Conservation (phyloP, 2,329 filamentous ascomycete species). For the Fusarium concolor region DNA sequence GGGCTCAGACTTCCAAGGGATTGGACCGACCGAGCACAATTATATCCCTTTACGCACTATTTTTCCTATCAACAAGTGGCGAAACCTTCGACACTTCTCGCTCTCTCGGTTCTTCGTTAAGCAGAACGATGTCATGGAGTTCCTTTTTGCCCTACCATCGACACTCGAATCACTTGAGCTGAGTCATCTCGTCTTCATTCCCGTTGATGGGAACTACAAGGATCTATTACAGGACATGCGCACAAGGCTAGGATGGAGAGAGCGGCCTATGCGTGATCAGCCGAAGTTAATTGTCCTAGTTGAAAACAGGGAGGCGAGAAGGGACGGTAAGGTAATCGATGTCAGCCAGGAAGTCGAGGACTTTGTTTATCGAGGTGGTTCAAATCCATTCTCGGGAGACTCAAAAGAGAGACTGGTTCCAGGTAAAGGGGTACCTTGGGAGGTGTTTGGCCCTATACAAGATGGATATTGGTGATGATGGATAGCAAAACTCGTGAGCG, state of each 20-base stretch:
- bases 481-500: too few relatives aligned
- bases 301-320: not conserved
- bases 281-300: slow-evolving; percentile 9
- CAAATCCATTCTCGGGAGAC: slow-evolving; percentile 5
- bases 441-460: not conserved
- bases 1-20: too few relatives aligned
- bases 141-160: slow-evolving; percentile 45
- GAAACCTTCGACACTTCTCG: slow-evolving; percentile 47
- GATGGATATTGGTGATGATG: not conserved
- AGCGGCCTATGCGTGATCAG: not conserved
- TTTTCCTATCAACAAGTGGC: slow-evolving; percentile 48
- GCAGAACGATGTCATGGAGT: slow-evolving; percentile 25
- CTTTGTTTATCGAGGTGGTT: not conserved
- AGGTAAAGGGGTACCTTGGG: accelerated
- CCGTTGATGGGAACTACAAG: not conserved
- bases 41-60: slow-evolving; percentile 44
- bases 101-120: slow-evolving; percentile 48
- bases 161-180: slow-evolving; percentile 50
- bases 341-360: not conserved
- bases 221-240: slow-evolving; percentile 16
- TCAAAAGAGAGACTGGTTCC: accelerated
- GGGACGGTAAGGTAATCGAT: not conserved
- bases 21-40: not conserved
- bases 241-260: slow-evolving; percentile 6
- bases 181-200: slow-evolving; percentile 48